phyloP scores from a whole-genome alignment of 768 basidiomycete species.

The Thelephora ganbajun region DNA sequence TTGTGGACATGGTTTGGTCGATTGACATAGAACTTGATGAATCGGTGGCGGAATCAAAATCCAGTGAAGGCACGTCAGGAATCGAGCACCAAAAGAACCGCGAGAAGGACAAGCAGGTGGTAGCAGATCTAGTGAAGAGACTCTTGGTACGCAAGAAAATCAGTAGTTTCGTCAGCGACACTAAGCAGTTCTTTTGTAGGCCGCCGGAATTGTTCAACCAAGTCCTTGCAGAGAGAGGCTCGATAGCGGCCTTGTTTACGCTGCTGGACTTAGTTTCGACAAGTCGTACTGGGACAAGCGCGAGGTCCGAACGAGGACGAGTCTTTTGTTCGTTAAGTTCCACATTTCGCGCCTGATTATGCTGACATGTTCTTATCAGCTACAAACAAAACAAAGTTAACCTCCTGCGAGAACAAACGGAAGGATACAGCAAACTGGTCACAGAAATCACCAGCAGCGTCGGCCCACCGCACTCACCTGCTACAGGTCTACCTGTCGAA shows the following conservation, averaged over 20 bases:
- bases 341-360: neutral
- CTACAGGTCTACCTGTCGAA: slow-evolving; percentile 55
- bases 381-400: slow-evolving; percentile 99
- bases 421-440: slow-evolving; percentile 90
- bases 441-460: slow-evolving; percentile 70
- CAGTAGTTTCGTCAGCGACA: neutral
- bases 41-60: slow-evolving; percentile 37
- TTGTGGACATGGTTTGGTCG: slow-evolving; percentile 76
- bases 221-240: slow-evolving; percentile 61
- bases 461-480: slow-evolving; percentile 57
- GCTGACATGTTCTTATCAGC: slow-evolving; percentile 24
- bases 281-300: slow-evolving; percentile 57
- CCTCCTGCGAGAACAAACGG: slow-evolving; percentile 89
- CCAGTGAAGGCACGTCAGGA: slow-evolving; percentile 14
- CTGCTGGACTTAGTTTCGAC: slow-evolving; percentile 57
- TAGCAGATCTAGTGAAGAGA: slow-evolving; percentile 43
- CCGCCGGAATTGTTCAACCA: slow-evolving; percentile 39
- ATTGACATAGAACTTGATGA: slow-evolving; percentile 70
- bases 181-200: slow-evolving; percentile 24
- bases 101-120: slow-evolving; percentile 48
- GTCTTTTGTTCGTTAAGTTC: slow-evolving; percentile 51
- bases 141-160: slow-evolving; percentile 36
- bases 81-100: slow-evolving; percentile 25
- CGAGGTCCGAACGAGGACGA: slow-evolving; percentile 68
- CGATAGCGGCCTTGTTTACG: slow-evolving; percentile 48